Evolutionary conservation across 805 yeast species (phyloP), one percentile per base, ranked within the genome.

Genomic region (Debaryomyces hansenii): DNA sequence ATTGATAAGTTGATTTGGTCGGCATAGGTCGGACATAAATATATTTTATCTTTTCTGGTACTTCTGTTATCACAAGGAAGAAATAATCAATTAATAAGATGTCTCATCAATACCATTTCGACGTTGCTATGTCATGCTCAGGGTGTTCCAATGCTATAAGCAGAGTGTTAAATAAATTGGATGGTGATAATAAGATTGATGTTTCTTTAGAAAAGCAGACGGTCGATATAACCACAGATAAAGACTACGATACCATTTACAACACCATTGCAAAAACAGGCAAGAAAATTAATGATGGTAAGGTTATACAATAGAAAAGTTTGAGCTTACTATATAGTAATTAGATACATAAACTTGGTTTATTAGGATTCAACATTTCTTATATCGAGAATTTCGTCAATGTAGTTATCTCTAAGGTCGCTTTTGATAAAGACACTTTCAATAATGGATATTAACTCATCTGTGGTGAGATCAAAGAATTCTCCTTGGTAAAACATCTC

Each of bases 71-170:
- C 27, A 6, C 4, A 9, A 6, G 27, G 27, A 24, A 7, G 4
- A 24, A 24, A 9, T 7, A 24, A 24, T 24, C 10, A 24, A 24
- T 24, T 7, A 24, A 24, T 9, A 31, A 9, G 11, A 78, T 78
- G 82, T 56, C 79, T 8, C 83, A 83, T 63, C 80, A 85, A 58
- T 89, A 87, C 67, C 86, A 84, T 55, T 90, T 80, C 64, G 79
- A 90, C 50, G 97, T 91, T 47, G 74, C 84, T 38, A 90, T 90
- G 97, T 59, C 87, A 45, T 91, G 97, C 62, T 78, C 86, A 11
- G 89, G 96, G 14, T 92, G 99, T 68, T 86, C 96, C 18, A 81
- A 78, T 47, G 97, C 98, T 5, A 87, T 92, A 41, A 80, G 83
- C 66, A 81, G 87, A 58, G 97, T 83, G 0, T 77, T 90, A 46